Base-by-base conservation (phyloP, 2,329 filamentous ascomycete species). In the Tolypocladium capitatum region DNA sequence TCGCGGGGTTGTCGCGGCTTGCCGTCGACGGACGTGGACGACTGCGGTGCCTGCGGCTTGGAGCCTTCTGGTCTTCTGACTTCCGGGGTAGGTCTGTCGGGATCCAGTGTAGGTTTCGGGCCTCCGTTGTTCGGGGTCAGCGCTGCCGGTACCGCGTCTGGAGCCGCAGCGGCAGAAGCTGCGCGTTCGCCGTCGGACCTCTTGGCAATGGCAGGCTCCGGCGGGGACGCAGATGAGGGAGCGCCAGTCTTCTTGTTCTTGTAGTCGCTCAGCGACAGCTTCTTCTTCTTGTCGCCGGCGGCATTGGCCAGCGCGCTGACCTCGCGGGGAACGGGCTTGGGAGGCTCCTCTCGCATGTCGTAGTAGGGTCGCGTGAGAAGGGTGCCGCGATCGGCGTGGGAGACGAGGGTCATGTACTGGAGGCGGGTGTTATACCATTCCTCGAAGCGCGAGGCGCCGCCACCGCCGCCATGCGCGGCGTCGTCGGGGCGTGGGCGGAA, bases 181-280 rank as follows among this genome's bases (percentile, higher is more conserved):
- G 55, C 53, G 54, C 63, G 62, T 42, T 64, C 60, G 31, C 46
- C 47, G 21, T 67, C 65, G 35, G 56, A 59, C 53, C 56, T 62
- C 47, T 58, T 65, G 28, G 57, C 53, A 43, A 60, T 56, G 47
- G 59, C 51, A 5, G 62, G 59, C 42, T 67, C 63, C 14, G 65
- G 59, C 1, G 68, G 64, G 14, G 68, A 67, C 9, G 63, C 59
- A 10, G 67, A 64, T 46, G 59, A 45, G 46, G 53, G 53, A 50
- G 58, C 55, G 47, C 43, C 51, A 16, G 63, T 61, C 58, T 73
- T 74, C 59, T 74, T 74, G 51, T 75, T 79, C 62, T 75, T 75
- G 55, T 79, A 80, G 58, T 80, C 76, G 60, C 73, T 76, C 51
- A 80, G 61, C 14, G 75, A 77, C 53, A 80, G 59, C 60, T 78